These are phyloP conservation scores for Diaporthe helianthi DNA, from an alignment of 2,329 filamentous ascomycete species.

Conservation along the genomic window DNA sequence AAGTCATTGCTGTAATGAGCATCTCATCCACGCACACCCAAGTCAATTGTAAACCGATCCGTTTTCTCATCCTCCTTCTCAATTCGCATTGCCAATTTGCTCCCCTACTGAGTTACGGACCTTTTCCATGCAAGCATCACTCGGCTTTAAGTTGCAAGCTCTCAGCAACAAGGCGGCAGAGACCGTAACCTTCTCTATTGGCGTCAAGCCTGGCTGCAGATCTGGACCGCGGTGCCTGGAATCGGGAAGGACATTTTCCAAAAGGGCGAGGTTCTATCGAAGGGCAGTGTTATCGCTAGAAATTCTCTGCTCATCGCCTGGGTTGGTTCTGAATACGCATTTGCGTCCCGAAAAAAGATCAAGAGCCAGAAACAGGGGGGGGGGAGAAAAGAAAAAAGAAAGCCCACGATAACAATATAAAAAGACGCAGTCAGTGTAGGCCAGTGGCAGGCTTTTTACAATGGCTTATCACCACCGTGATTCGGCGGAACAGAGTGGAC, in stretches of 20 bases:
- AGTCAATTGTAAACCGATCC: neutral
- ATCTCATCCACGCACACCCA: neutral
- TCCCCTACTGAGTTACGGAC: no score
- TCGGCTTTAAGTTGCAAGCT: no score
- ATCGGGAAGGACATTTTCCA: slow-evolving; percentile 6
- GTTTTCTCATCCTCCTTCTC: neutral
- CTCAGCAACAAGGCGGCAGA: neutral
- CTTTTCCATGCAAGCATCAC: neutral
- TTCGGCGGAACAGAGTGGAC: no score
- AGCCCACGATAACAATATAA: no score
- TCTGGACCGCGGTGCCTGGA: slow-evolving; percentile 5
- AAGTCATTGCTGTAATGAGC: no score
- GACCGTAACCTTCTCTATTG: neutral
- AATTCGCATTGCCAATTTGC: no score
- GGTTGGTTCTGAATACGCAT: no score
- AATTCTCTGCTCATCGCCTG: slow-evolving; percentile 43
- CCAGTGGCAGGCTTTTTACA: neutral
- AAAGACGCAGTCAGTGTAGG: no score
- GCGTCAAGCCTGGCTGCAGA: slow-evolving; percentile 16
- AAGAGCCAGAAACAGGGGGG: no score
- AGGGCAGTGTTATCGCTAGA: no score
- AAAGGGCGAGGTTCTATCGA: slow-evolving; percentile 9
- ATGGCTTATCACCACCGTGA: neutral
- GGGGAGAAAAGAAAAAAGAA: no score
- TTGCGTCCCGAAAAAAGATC: no score